Base-by-base conservation (phyloP, 495 filamentous ascomycete species). In the Neurospora sp. region DNA sequence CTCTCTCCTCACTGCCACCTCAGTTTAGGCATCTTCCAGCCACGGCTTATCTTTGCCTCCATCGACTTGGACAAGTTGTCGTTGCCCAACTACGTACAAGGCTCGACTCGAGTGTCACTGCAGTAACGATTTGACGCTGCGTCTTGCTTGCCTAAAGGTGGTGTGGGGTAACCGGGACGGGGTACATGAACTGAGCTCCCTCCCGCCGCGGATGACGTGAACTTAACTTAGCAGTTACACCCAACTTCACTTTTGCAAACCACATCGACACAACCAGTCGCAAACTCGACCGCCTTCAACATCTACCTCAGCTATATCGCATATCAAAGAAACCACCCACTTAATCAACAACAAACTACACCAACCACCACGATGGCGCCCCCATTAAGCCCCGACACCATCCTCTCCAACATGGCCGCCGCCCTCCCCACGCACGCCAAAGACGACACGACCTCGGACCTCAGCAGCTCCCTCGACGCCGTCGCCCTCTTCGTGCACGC, bases 401-500 rank as follows among this genome's bases (percentile, higher is more conserved):
- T 87, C 74, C 81, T 88, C 16, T 81, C 83, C 72, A 78, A 78
- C 75, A 92, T 92, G 88, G 85, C 87, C 59, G 81, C 87, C 20
- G 89, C 88, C 61, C 77, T 88, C 69, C 83, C 87, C 38, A 84
- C 86, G 78, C 79, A 89, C 83, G 69, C 79, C 53, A 79, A 83
- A 76, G 78, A 78, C 78, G 80, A 83, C 80, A 78, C 87, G 78
- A 79, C 87, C 6, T 87, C 86, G 14, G 86, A 90, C 73, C 83
- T 98, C 71, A 92, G 90, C 75, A 91, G 88, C 77, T 85, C 92
- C 3, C 92, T 91, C 81, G 96, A 98, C 82, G 93, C 92, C 53
- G 83, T 97, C 73, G 93, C 94, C 11, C 88, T 98, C 46, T 90
- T 96, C 75, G 85, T 88, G 48, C 95, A 99, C 80, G 93, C 93